These are phyloP conservation scores for Hydnomerulius pinastri DNA, from an alignment of 768 basidiomycete genomes.

Conservation along the genomic window DNA sequence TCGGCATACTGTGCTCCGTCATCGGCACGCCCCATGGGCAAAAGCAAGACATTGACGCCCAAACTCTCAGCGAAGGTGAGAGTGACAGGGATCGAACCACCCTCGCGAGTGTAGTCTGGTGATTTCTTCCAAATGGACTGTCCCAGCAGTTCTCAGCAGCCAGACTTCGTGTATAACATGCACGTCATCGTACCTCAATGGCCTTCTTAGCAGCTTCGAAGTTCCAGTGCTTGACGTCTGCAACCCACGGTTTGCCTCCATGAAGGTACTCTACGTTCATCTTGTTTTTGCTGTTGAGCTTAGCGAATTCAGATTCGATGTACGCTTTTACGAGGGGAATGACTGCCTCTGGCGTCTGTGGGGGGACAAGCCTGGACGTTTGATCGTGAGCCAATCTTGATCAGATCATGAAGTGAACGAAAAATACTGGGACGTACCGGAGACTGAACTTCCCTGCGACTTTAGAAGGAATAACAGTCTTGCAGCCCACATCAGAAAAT, in stretches of 20 bases:
- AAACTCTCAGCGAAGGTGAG: conserved; percentile 90
- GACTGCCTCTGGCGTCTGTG: conserved; percentile 78
- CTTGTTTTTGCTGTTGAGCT: conserved; percentile 83
- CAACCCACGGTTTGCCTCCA: conserved; percentile 90
- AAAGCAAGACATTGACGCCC: conserved; percentile 81
- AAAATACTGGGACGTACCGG: conserved; percentile 62
- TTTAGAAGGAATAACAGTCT: conserved; percentile 94
- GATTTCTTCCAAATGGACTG: conserved; percentile 62
- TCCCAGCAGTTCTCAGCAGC: background rate
- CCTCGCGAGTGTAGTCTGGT: conserved; percentile 86
- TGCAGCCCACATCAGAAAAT: conserved; percentile 78
- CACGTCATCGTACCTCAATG: conserved; percentile 57
- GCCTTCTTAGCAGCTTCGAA: conserved; percentile 86
- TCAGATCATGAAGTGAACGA: background rate
- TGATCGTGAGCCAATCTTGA: background rate
- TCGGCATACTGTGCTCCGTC: conserved; percentile 86
- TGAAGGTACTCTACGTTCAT: conserved; percentile 70
- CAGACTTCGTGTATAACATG: background rate
- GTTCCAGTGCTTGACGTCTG: conserved; percentile 87
- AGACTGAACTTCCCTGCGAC: conserved; percentile 94
- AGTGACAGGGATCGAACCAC: conserved; percentile 94
- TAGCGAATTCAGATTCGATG: conserved; percentile 78
- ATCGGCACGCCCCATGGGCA: conserved; percentile 93
- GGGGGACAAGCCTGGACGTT: conserved; percentile 67
- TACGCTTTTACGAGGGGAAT: conserved; percentile 71